Evolutionary conservation across 73 alveolate genomes (phyloP).

Genomic region (Uronychia setigera): DNA sequence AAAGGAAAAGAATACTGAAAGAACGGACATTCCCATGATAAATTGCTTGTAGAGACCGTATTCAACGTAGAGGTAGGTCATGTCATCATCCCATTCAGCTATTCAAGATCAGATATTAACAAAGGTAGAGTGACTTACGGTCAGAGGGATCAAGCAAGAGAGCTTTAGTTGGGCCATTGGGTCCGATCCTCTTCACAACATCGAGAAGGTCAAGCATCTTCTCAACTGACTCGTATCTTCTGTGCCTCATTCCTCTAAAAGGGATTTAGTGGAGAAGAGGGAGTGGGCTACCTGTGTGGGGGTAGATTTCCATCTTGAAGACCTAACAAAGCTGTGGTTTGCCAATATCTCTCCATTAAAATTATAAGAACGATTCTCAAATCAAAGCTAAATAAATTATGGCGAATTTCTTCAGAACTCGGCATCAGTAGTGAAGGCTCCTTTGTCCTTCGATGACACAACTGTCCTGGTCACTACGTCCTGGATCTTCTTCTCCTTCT

Average conservation of each 20-base stretch:
- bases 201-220: slow-evolving; percentile 89
- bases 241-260: slow-evolving; percentile 83
- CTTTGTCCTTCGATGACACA: slow-evolving; percentile 46
- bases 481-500: background rate
- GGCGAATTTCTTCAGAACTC: background rate
- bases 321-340: slow-evolving; percentile 70
- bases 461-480: slow-evolving; percentile 8
- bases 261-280: background rate
- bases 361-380: slow-evolving; percentile 24
- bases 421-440: slow-evolving; percentile 18
- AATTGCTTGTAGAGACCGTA: slow-evolving; percentile 52
- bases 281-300: slow-evolving; percentile 39
- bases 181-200: slow-evolving; percentile 78
- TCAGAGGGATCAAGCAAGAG: slow-evolving; percentile 75
- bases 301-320: slow-evolving; percentile 76
- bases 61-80: slow-evolving; percentile 80
- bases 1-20: background rate
- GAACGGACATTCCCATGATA: background rate
- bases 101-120: background rate
- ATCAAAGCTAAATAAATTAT: background rate
- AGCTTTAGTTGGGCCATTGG: slow-evolving; percentile 75
- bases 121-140: slow-evolving; percentile 48
- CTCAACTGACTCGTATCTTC: slow-evolving; percentile 86
- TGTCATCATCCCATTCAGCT: slow-evolving; percentile 93
- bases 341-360: slow-evolving; percentile 75